These are phyloP conservation scores for Pholiota conissans DNA, from an alignment of 768 basidiomycete genomes.

Conservation along the genomic window DNA sequence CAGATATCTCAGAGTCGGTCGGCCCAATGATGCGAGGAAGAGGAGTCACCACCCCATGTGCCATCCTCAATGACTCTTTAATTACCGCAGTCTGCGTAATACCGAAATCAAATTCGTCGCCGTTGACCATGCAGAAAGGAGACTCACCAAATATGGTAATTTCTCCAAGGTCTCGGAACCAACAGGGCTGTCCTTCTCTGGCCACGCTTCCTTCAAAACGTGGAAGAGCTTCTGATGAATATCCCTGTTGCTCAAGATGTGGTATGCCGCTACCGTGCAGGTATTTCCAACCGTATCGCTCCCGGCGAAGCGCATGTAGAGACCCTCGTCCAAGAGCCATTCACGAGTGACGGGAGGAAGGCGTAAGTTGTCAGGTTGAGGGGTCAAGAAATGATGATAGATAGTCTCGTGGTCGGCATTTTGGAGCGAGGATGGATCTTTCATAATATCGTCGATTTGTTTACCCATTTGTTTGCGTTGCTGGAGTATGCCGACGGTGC, in stretches of 20 bases:
- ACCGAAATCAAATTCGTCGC: not conserved
- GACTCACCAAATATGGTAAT: conserved; percentile 45
- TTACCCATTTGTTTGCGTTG: conserved; percentile 33
- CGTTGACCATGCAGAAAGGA: not conserved
- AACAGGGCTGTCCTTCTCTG: conserved; percentile 31
- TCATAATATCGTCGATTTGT: conserved; percentile 34
- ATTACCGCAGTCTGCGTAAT: conserved; percentile 42
- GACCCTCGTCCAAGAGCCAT: conserved; percentile 37
- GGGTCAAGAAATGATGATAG: conserved; percentile 36
- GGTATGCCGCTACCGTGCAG: conserved; percentile 34
- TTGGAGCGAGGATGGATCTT: conserved; percentile 29
- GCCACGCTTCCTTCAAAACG: conserved; percentile 40
- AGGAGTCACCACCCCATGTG: conserved; percentile 37
- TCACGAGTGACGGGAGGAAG: conserved; percentile 29
- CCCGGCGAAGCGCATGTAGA: conserved; percentile 40
- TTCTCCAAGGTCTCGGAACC: conserved; percentile 40
- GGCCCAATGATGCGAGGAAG: conserved; percentile 40
- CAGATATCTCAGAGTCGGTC: conserved; percentile 32
- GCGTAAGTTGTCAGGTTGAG: conserved; percentile 29
- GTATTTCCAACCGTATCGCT: conserved; percentile 44
- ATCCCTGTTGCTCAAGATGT: conserved; percentile 31
- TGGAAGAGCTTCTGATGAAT: conserved; percentile 28
- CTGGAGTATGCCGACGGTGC: conserved; percentile 34
- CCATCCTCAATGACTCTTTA: conserved; percentile 45
- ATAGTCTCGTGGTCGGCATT: conserved; percentile 35